Evolutionary conservation across 1,284 basidiomycete genomes (phyloP), one percentile per base, ranked within the genome.

Genomic region (Leccinum griseonigrum): DNA sequence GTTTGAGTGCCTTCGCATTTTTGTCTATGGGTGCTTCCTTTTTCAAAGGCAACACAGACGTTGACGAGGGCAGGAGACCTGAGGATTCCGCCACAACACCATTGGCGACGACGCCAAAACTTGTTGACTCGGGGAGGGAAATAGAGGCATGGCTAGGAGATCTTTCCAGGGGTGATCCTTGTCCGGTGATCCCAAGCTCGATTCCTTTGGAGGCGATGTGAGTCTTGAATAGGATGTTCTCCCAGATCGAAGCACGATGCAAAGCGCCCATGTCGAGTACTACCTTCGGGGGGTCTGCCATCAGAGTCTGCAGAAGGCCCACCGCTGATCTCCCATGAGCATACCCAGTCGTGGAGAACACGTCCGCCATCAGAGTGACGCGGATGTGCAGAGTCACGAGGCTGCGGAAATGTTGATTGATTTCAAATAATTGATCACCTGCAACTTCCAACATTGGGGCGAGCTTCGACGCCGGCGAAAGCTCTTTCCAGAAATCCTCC

Each of bases 231-330:
- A 88, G 78, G 56, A 95, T 88, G 67, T 92, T 92, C 76, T 97
- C 93, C 92, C 92, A 95, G 16, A 92, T 83, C 65, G 86, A 87
- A 3, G 87, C 84, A n/a, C 94, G 87, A 72, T 97, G 94, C 11
- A 98, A 78, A 32, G 84, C 77, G 9, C 95, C 96, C 31, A 99
- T 81, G 65, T 93, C 85, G 6, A 80, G 75, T 31, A 98, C 77
- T 29, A 94, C 85, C 61, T 88, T 82, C 4, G 85, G 81, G 11
- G 88, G 83, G 28, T 83, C 84, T 5, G 81, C 83, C 78, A 90
- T 88, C 40, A 98, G 76, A 3, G 86, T 85, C 70, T 92, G 88
- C 36, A 98, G 81, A 34, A 97, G 79, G 6, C 86, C 81, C 3
- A 90, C 85, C 1, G 91, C 87, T 34, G 88, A 83, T 65, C 95